Base-by-base conservation (phyloP, 441 rosid species). In the Aleurites moluccanus region DNA sequence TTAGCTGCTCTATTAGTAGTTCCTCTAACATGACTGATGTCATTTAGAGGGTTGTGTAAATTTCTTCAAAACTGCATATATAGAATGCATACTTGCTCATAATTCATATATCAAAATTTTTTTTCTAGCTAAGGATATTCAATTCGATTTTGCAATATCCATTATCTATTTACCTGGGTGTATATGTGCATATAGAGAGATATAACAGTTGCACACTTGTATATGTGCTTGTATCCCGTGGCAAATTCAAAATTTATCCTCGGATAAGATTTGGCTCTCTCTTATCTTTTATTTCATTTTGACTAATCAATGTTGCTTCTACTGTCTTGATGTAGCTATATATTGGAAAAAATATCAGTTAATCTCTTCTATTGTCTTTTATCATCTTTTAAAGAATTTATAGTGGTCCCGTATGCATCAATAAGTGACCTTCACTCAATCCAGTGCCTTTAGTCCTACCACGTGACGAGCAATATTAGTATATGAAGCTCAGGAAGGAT, bases 371-470 rank as follows among this genome's bases (percentile, higher is more conserved):
- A 45, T 62, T 47, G 30, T 47, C 61, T 35, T 1, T 35, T 28
- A n/a, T 28, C 42, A 13, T 52, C n/a, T 63, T 60, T 67, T 13
- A 23, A 60, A 50, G 47, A 28, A 20, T 28, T 18, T 52, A n/a
- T 69, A 52, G 30, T 64, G 70, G 70, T 35, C 21, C 70, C 38
- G 3, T 16, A 20, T 50, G 69, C 69, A 35, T 30, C 56, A 44
- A 67, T 67, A 15, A 30, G 44, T 30, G 45, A 5, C 57, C 20
- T 62, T 30, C 45, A 49, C 61, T 63, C 21, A n/a, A 61, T 35
- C 47, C 21, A 27, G 27, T 28, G 45, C 30, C 47, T 73, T 21
- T 50, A 35, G 63, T 21, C 70, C 70, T 38, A 47, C 62, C 63
- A 38, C 25, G 5, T 53, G 27, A 16, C 21, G 49, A 63, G 7